These are phyloP conservation scores for Phragmites australis DNA, from an alignment of 176 grass and related monocot genomes.

Conservation along the genomic window DNA sequence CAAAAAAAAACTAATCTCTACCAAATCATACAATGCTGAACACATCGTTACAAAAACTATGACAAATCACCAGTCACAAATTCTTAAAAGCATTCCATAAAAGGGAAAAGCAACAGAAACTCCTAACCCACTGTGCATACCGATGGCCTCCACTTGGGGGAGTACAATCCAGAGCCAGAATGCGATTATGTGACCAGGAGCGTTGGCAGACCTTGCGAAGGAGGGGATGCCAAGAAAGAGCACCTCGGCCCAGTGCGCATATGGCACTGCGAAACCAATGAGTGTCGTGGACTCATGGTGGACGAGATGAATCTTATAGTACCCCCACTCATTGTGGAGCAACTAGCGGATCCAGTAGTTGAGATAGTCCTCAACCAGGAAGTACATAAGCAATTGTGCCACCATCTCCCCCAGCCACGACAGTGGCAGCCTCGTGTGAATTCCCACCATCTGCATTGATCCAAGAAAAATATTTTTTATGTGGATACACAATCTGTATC, in stretches of 20 bases:
- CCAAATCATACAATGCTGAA: neutral
- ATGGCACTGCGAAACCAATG: neutral
- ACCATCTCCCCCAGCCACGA: neutral
- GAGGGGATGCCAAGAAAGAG: neutral
- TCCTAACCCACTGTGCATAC: neutral
- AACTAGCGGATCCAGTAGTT: neutral
- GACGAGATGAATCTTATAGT: neutral
- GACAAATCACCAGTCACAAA: neutral
- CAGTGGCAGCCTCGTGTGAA: neutral
- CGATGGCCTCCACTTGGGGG: neutral
- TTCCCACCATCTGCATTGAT: neutral
- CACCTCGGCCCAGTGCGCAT: neutral
- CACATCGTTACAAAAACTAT: neutral
- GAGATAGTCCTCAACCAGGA: neutral
- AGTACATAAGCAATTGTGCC: neutral
- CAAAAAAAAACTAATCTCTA: neutral
- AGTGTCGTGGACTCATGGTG: neutral
- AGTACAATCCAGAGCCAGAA: neutral
- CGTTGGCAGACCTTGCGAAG: neutral
- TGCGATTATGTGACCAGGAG: neutral
- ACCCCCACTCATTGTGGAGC: neutral
- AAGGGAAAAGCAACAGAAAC: neutral
- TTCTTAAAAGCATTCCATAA: neutral
- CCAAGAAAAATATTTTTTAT: neutral
- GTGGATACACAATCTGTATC: neutral